Base-by-base conservation (phyloP, 495 filamentous ascomycete genomes). In the Trichocladium uniseriatum region DNA sequence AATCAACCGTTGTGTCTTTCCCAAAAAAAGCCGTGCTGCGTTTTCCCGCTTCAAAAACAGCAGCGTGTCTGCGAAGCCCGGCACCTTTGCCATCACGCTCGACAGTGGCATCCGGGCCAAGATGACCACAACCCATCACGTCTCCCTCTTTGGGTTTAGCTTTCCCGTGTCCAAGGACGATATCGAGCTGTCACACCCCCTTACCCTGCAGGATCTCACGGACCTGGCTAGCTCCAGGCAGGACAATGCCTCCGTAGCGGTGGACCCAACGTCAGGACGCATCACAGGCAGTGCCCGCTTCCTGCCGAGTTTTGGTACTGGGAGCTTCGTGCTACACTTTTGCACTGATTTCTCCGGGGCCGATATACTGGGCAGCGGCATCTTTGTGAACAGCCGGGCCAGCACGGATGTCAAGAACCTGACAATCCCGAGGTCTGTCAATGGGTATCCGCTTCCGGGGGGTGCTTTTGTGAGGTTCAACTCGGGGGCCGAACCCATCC, bases 311-410 rank as follows among this genome's bases (percentile, higher is more conserved):
- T 89, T 88, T 54, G 81, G 80, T 0, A 73, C 74, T 35, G 84
- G 83, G 1, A 71, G 54, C 41, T 89, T 82, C 42, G 54, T 60
- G 2, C 37, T 65, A 31, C 60, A 87, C 59, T 84, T 86, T 50
- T 89, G 85, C 58, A 79, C 78, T 6, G 85, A 89, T 58, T 86
- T 89, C 63, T 65, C 63, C 5, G 84, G 83, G 1, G 76, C 75
- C n/a, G 54, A 67, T 0, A 66, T 87, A 27, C 69, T 76, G 15
- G 80, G 83, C 47, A 83, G 71, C 8, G 84, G 85, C 4, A 73
- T 81, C 31, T 89, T 81, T 60, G 70, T 69, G 9, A 75, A 81
- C 54, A 79, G 75, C 52, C 69, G 77, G 6, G 79, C 78, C 10
- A 77, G 73, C 31, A 62, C 65, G 4, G 69, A 66, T n/a, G 72